These are phyloP conservation scores for Medicago truncatula DNA, from an alignment of 306 rosid genomes.

Conservation along the genomic window DNA sequence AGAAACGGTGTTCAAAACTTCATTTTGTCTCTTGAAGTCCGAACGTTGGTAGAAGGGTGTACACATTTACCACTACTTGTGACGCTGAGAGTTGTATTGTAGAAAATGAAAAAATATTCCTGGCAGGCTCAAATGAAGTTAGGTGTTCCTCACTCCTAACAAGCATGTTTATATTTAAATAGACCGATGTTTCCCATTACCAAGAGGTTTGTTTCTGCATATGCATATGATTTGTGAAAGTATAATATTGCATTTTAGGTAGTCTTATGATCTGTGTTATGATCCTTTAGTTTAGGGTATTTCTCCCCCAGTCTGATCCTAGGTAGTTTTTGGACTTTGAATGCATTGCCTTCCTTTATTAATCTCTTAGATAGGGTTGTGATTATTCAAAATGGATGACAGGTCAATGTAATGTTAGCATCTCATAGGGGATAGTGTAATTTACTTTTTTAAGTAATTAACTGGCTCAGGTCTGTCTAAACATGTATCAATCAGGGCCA, in stretches of 20 bases:
- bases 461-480: conserved; percentile 18
- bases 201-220: not conserved
- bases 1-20: not conserved
- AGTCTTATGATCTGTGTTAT: not conserved
- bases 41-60: not conserved
- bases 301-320: not conserved
- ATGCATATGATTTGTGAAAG: not conserved
- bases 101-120: not conserved
- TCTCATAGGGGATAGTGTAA: conserved; percentile 7
- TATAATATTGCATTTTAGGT: conserved; percentile 6
- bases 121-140: not conserved
- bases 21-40: conserved; percentile 7
- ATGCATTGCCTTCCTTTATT: not conserved
- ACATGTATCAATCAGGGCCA: conserved; percentile 20
- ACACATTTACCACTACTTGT: not conserved
- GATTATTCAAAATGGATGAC: conserved; percentile 5
- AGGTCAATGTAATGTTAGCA: conserved; percentile 18
- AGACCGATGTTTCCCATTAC: not conserved
- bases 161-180: not conserved
- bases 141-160: not conserved
- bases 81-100: not conserved
- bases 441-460: conserved; percentile 27
- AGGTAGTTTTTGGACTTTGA: not conserved
- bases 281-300: not conserved
- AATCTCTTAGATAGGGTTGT: not conserved